Conservation (phyloP, 345 rosid genomes). For the Nasturtium officinale region DNA sequence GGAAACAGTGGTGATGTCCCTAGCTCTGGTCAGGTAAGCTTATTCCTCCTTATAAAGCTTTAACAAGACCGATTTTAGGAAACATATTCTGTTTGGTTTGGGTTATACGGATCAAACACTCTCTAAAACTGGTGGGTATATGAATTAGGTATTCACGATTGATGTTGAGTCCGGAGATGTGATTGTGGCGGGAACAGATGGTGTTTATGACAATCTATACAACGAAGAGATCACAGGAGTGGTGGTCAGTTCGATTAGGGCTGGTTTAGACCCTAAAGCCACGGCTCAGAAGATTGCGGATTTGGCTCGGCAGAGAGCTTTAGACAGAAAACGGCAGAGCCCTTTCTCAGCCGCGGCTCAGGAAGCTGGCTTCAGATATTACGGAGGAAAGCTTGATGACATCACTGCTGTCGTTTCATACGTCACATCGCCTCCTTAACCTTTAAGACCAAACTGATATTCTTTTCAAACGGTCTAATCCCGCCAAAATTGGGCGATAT, state of each 20-base stretch:
- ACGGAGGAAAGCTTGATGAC: conserved; percentile 98
- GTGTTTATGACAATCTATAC: conserved; percentile 89
- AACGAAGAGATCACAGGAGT: conserved; percentile 77
- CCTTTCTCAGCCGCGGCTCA: conserved; percentile 92
- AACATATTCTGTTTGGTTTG: neutral
- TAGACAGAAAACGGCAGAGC: conserved; percentile 70
- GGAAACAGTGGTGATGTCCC: conserved; percentile 77
- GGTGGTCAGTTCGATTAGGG: conserved; percentile 72
- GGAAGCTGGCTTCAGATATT: conserved; percentile 85
- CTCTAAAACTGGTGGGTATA: neutral
- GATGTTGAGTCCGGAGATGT: conserved; percentile 80
- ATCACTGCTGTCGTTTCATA: conserved; percentile 90
- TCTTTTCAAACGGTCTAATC: conserved; percentile 3
- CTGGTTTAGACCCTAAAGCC: conserved; percentile 70
- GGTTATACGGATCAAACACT: neutral
- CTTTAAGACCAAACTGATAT: conserved; percentile 18
- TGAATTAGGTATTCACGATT: conserved; percentile 68
- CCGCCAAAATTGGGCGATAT: conserved; percentile 10
- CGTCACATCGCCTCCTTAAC: conserved; percentile 43
- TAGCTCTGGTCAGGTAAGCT: conserved; percentile 78
- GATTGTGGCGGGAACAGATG: conserved; percentile 90
- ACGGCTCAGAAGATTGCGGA: conserved; percentile 87
- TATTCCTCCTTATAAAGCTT: neutral
- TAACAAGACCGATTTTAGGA: neutral
- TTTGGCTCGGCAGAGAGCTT: conserved; percentile 79